These are phyloP conservation scores for Amaranthus hypochondriacus DNA, from an alignment of 148 eudicot species.

Conservation along the genomic window DNA sequence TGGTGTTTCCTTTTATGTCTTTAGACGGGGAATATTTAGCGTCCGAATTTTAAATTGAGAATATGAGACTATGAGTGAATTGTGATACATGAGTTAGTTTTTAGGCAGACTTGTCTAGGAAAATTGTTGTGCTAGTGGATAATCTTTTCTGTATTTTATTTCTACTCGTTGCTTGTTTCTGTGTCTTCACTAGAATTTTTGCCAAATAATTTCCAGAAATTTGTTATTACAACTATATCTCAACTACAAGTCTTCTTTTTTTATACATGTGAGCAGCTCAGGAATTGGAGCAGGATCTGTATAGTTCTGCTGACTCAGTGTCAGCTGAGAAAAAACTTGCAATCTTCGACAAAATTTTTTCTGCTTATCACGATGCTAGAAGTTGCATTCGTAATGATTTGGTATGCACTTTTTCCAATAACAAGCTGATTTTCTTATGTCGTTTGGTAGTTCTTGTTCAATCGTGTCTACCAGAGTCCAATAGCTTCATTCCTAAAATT, in stretches of 20 bases:
- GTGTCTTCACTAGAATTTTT: background rate
- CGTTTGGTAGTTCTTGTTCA: background rate
- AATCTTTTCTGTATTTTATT: background rate
- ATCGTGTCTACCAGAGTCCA: background rate
- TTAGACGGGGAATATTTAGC: background rate
- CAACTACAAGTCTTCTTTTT: background rate
- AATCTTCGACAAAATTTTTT: constrained; percentile 72
- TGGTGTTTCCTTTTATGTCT: background rate
- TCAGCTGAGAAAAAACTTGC: constrained; percentile 75
- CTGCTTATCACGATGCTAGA: constrained; percentile 87
- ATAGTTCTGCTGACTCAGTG: constrained; percentile 61
- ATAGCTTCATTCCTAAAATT: constrained; percentile 5
- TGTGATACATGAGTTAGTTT: background rate
- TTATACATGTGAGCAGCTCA: constrained; percentile 59
- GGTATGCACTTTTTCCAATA: constrained; percentile 36
- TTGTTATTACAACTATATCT: background rate
- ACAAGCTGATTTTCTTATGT: background rate
- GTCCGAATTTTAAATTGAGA: background rate
- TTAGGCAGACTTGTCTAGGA: background rate
- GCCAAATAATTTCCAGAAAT: background rate
- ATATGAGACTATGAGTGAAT: background rate
- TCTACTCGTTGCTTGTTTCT: background rate
- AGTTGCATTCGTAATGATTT: constrained; percentile 81
- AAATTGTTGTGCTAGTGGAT: too few species aligned
- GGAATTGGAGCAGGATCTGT: constrained; percentile 86